A percentile compares a stretch with the other conserved stretches of the same genome.
These are phyloP conservation scores for Colletotrichum sojae DNA, from an alignment of 2,329 filamentous ascomycete genomes.

Conservation along the genomic window DNA sequence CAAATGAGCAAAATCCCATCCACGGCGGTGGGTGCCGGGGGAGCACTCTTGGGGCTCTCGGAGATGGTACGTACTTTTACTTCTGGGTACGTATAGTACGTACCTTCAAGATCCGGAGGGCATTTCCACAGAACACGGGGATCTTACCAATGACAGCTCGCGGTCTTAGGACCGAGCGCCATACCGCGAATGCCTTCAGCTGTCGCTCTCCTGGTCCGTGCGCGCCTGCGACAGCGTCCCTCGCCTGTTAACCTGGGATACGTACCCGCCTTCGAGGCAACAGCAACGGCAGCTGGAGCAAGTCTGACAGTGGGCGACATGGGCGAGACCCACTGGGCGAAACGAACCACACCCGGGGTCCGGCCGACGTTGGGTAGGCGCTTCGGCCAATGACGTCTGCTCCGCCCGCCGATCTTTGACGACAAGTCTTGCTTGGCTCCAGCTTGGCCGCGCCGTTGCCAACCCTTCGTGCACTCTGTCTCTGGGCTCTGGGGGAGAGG, in stretches of 20 bases:
- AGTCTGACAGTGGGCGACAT: neutral
- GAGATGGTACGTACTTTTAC: neutral
- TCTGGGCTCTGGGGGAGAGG: neutral
- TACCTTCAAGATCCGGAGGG: constrained; percentile 22
- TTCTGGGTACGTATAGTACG: neutral
- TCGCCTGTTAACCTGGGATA: neutral
- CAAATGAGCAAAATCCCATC: constrained; percentile 39
- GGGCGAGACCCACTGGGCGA: constrained; percentile 6
- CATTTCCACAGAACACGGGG: constrained; percentile 11
- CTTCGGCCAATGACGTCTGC: constrained; percentile 41
- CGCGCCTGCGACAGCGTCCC: constrained; percentile 12
- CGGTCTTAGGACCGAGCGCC: neutral
- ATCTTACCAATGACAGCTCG: constrained; percentile 36
- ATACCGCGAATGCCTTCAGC: constrained; percentile 33
- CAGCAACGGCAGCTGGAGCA: neutral
- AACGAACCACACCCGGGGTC: constrained; percentile 35
- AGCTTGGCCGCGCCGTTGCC: constrained; percentile 32
- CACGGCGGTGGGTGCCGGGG: constrained; percentile 8
- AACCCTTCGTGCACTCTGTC: constrained; percentile 13
- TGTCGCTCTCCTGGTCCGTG: constrained; percentile 1
- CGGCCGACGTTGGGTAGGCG: constrained; percentile 25
- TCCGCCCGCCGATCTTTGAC: constrained; percentile 39
- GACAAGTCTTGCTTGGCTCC: constrained; percentile 38
- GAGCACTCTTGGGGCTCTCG: neutral
- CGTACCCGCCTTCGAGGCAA: constrained; percentile 2